Percentiles rank a stretch among this genome's conserved stretches.
These are phyloP conservation scores for Metarhizium sp. DNA, from an alignment of 2,329 filamentous ascomycete species.

Conservation along the genomic window DNA sequence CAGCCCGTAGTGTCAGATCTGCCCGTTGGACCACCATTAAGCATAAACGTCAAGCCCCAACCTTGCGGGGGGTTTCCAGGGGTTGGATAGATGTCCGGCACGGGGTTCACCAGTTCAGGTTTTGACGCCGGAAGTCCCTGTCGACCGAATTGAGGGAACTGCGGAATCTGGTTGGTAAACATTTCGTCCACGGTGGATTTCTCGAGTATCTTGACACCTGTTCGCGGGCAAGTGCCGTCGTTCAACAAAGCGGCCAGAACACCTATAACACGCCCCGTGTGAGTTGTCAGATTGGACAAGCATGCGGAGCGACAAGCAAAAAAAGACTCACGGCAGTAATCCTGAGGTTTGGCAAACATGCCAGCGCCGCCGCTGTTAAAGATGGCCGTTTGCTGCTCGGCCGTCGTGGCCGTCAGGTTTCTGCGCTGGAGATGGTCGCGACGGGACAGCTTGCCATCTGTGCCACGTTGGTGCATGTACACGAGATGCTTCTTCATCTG, in stretches of 20 bases:
- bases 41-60: slow-evolving; percentile 53
- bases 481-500: slow-evolving; percentile 46
- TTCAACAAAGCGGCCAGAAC: slow-evolving; percentile 56
- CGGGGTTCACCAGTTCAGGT: slow-evolving; percentile 34
- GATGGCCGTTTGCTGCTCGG: slow-evolving; percentile 30
- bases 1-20: slow-evolving; percentile 38
- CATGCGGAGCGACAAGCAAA: background rate
- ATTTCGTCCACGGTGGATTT: slow-evolving; percentile 51
- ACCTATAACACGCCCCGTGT: slow-evolving; percentile 24
- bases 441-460: slow-evolving; percentile 28
- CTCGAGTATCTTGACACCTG: slow-evolving; percentile 42
- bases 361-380: slow-evolving; percentile 56
- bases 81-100: slow-evolving; percentile 41
- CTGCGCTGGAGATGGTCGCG: slow-evolving; percentile 41
- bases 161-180: slow-evolving; percentile 54
- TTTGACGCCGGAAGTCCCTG: slow-evolving; percentile 35
- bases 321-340: slow-evolving; percentile 45
- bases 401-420: slow-evolving; percentile 30
- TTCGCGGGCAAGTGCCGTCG: slow-evolving; percentile 49
- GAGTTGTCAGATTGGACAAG: background rate
- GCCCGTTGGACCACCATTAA: slow-evolving; percentile 41
- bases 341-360: slow-evolving; percentile 47
- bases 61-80: slow-evolving; percentile 44
- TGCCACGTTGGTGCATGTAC: slow-evolving; percentile 43
- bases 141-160: slow-evolving; percentile 42